These are phyloP conservation scores for Fusarium sp. DNA, from an alignment of 2,329 filamentous ascomycete genomes.

Conservation along the genomic window DNA sequence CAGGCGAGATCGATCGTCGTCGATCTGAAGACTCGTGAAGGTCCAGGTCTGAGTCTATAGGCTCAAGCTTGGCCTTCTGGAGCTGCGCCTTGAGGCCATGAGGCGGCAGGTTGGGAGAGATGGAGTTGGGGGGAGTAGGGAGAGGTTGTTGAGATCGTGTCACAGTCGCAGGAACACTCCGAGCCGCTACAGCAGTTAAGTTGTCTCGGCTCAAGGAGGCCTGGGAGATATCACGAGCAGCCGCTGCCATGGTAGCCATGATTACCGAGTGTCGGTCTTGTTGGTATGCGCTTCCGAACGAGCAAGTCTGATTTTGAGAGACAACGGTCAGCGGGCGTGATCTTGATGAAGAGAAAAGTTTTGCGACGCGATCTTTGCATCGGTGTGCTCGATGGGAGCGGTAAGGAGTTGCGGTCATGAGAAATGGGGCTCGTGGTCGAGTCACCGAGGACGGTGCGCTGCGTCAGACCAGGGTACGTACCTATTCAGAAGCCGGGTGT, in stretches of 20 bases:
- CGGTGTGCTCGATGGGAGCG: constrained; percentile 5
- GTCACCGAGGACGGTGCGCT: constrained; percentile 36
- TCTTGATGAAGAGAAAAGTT: constrained; percentile 10
- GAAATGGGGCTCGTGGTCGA: constrained; percentile 38
- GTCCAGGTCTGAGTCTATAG: constrained; percentile 89
- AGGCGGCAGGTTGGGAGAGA: constrained; percentile 87
- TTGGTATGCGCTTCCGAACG: constrained; percentile 60
- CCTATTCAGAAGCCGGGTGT: constrained; percentile 50
- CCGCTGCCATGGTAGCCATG: constrained; percentile 76
- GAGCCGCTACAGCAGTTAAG: constrained; percentile 79
- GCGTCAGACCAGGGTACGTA: constrained; percentile 48
- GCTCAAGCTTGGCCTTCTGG: constrained; percentile 70
- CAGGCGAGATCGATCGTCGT: constrained; percentile 60
- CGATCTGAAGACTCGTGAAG: constrained; percentile 71
- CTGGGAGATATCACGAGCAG: constrained; percentile 76
- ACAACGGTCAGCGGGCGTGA: constrained; percentile 34
- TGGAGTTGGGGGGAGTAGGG: constrained; percentile 94
- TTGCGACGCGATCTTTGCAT: constrained; percentile 28
- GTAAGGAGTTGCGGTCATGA: constrained; percentile 28
- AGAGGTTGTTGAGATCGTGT: constrained; percentile 74
- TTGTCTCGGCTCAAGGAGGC: constrained; percentile 74
- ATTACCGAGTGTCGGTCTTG: constrained; percentile 57
- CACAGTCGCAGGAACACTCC: constrained; percentile 71
- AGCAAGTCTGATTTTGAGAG: constrained; percentile 55
- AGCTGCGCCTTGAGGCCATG: constrained; percentile 81